Evolutionary conservation across 768 basidiomycete species (phyloP).

Genomic region (Naganishia friedmannii): DNA sequence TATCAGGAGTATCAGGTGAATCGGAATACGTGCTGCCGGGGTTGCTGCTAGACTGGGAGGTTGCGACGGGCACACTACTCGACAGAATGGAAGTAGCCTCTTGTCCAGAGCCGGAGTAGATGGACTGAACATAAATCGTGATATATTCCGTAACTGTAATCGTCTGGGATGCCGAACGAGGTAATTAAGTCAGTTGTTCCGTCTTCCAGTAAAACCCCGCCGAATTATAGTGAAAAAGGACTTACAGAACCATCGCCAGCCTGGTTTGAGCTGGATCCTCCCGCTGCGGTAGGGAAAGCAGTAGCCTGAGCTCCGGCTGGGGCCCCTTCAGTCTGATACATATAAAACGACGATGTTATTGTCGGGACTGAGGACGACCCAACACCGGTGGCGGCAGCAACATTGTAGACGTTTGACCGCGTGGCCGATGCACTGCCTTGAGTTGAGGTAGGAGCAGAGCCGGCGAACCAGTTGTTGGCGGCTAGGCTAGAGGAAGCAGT

Average conservation of each 20-base stretch:
- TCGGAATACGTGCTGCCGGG: not conserved
- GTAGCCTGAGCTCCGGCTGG: conserved; percentile 10
- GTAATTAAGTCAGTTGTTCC: no score
- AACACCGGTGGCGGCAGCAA: conserved; percentile 16
- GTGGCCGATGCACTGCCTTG: not conserved
- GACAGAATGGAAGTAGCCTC: not conserved
- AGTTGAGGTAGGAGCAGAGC: not conserved
- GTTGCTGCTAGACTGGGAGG: not conserved
- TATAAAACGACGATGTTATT: no score
- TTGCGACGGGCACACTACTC: not conserved
- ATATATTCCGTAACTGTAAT: conserved; percentile 21
- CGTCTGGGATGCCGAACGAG: not conserved
- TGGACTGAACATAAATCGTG: not conserved
- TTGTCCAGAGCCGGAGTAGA: conserved; percentile 1
- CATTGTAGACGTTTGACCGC: conserved; percentile 6
- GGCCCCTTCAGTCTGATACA: conserved; percentile 3
- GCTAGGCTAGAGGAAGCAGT: not conserved
- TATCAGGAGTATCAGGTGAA: conserved; percentile 4
- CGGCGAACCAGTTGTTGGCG: conserved; percentile 18
- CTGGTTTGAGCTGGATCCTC: not conserved
- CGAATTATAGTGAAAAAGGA: not conserved
- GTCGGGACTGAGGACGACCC: not conserved
- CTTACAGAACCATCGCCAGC: conserved; percentile 17
- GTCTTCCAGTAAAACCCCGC: no score
- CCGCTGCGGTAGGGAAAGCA: conserved; percentile 14